Evolutionary conservation across 352 stramenopile species (phyloP), one percentile per base, ranked within the genome.

Genomic region (Globisporangium viniferum): DNA sequence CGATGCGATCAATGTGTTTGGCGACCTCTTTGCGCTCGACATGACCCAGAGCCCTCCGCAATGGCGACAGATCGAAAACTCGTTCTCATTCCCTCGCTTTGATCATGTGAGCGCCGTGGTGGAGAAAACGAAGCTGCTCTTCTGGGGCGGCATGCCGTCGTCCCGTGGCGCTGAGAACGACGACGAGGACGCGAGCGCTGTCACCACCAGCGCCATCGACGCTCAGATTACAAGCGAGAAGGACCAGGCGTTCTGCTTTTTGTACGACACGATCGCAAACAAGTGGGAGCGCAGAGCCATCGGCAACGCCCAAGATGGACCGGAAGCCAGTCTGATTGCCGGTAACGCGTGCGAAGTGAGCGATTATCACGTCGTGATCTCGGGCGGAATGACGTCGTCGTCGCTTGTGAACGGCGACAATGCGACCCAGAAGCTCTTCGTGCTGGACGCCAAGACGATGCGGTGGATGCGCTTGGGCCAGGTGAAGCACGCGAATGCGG

Each of bases 11-110:
- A 77, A 69, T 14, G 89, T 93, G 2, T 91, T 93, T 61, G 70
- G 67, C 24, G 89, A 96, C 66, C 67, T 95, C 9, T 90, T 81
- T 67, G 77, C 84, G 20, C 65, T 96, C 1, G 82, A 94, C 55
- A 55, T 96, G 10, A 60, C 27, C 2, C 63, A 77, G 41, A 71
- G 57, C 9, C 64, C 74, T 1, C 72, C 67, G 0, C 53, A 69
- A 46, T 95, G 86, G 87, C 78, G 74, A 51, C 71, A 72, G 57
- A 82, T 93, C 46, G 81, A 73, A 24, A 70, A 60, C n/a, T 33
- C 61, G 18, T 51, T 64, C n/a, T 51, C 41, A 35, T 65, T 70
- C 20, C 36, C 67, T 62, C 74, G 76, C 36, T 92, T 91, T 53
- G 84, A 93, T 56, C 84, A 94, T 68, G 61, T 91, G 66, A 81